Conservation (phyloP, 1,284 basidiomycete species). For the Pseudozyma tsukubaensis region DNA sequence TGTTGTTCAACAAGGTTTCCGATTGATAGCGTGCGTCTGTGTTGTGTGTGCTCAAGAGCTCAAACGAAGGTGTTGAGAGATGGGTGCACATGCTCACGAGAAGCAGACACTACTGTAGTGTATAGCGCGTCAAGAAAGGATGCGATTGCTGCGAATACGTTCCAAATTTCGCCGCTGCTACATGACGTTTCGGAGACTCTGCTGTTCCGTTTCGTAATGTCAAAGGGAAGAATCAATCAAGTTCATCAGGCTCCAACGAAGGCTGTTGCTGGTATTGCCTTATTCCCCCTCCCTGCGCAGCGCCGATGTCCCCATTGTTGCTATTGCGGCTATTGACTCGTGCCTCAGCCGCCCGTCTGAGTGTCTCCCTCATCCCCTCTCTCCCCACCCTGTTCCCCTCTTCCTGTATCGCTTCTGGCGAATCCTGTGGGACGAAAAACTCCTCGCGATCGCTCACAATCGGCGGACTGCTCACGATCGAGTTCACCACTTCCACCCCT, state of each 20-base stretch:
- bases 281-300: background rate
- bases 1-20: background rate
- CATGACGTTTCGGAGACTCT: too few relatives aligned
- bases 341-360: constrained; percentile 30
- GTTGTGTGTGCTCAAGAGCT: too few relatives aligned
- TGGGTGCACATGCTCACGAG: too few relatives aligned
- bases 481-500: constrained; percentile 21
- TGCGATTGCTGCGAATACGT: too few relatives aligned
- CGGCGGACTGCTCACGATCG: constrained; percentile 37
- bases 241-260: constrained; percentile 44
- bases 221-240: constrained; percentile 24
- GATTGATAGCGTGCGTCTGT: too few relatives aligned
- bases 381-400: background rate
- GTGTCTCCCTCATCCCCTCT: constrained; percentile 29
- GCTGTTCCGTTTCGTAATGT: too few relatives aligned
- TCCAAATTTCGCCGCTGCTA: too few relatives aligned
- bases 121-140: too few relatives aligned
- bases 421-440: constrained; percentile 4
- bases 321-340: background rate
- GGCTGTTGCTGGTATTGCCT: background rate
- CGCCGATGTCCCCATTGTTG: background rate
- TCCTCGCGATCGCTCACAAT: constrained; percentile 40
- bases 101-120: too few relatives aligned
- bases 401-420: background rate
- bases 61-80: too few relatives aligned